A percentile compares a stretch with the other conserved stretches of the same genome.
These are phyloP conservation scores for Scenedesmus sp. DNA, from an alignment of 163 green algal species.

Conservation along the genomic window DNA sequence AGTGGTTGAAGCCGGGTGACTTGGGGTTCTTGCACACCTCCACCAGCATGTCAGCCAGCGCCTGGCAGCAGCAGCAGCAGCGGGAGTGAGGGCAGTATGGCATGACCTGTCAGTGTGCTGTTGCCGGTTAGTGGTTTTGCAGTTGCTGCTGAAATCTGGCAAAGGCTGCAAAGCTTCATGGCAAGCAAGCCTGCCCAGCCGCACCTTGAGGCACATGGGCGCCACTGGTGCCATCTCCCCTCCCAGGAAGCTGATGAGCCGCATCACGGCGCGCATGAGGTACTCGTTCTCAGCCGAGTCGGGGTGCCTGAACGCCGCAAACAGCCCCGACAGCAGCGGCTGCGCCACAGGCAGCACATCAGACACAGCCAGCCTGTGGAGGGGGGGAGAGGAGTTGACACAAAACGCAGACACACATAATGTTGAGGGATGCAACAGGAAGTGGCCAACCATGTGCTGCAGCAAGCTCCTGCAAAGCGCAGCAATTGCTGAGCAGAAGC, in stretches of 20 bases:
- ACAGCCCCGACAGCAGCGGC: conserved; percentile 86
- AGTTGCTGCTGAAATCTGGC: background rate
- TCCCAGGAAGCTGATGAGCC: conserved; percentile 83
- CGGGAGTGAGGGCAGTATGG: background rate
- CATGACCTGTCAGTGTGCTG: background rate
- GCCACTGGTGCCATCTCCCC: conserved; percentile 78
- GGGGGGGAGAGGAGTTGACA: background rate
- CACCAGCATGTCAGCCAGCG: conserved; percentile 51
- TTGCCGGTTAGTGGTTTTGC: background rate
- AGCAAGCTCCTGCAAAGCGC: background rate
- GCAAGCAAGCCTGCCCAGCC: conserved; percentile 14
- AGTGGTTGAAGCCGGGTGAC: conserved; percentile 98
- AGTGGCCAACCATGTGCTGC: background rate
- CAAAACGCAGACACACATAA: background rate
- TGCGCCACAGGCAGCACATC: conserved; percentile 48
- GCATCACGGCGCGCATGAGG: conserved; percentile 94
- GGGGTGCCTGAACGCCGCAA: conserved; percentile 83
- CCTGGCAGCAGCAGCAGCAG: conserved; percentile 10
- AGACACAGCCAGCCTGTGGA: conserved; percentile 34
- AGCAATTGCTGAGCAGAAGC: background rate
- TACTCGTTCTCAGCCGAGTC: conserved; percentile 98
- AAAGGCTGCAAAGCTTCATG: background rate
- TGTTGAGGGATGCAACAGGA: background rate
- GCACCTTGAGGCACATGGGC: conserved; percentile 72
- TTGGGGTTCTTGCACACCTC: conserved; percentile 94